phyloP scores from a whole-genome alignment of 1,284 basidiomycete species.

The Rhodotorula sp. region DNA sequence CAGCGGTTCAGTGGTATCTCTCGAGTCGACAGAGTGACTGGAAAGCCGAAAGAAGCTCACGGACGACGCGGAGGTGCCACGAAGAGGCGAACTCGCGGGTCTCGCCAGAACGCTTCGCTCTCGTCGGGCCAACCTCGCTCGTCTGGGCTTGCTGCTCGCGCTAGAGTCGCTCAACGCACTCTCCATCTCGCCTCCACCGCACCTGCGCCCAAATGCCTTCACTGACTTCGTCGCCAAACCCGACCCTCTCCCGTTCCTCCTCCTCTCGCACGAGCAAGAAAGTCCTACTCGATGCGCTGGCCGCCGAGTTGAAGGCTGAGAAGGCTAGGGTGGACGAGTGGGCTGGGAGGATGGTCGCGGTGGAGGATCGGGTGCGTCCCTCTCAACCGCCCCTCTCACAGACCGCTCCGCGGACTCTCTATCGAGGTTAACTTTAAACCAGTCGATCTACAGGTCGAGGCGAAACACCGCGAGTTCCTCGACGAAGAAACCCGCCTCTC shows the following conservation, averaged over 20 bases:
- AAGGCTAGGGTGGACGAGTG: not conserved
- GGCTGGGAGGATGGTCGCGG: slow-evolving; percentile 13
- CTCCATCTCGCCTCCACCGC: too few species aligned
- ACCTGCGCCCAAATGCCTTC: not conserved
- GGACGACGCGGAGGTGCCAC: too few species aligned
- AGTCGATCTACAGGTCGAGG: slow-evolving; percentile 6
- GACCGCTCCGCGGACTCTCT: too few species aligned
- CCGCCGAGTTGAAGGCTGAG: slow-evolving; percentile 10
- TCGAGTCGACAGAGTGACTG: too few species aligned
- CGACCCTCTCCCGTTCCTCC: not conserved
- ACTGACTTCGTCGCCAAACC: not conserved
- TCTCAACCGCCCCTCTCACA: too few species aligned
- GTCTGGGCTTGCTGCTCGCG: not conserved
- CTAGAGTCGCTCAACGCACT: not conserved
- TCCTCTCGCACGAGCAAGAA: slow-evolving; percentile 22
- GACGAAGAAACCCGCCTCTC: slow-evolving; percentile 13
- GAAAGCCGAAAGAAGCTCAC: too few species aligned
- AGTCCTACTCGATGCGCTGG: slow-evolving; percentile 15
- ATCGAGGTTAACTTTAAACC: not conserved
- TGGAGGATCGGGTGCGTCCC: slow-evolving; percentile 15
- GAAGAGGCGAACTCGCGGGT: too few species aligned
- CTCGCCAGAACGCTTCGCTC: too few species aligned
- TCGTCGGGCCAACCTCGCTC: too few species aligned
- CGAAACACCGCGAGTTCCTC: slow-evolving; percentile 25
- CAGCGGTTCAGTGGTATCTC: too few species aligned